phyloP scores from a whole-genome alignment of 2,329 filamentous ascomycete genomes.

The Colletotrichum echinochloae region DNA sequence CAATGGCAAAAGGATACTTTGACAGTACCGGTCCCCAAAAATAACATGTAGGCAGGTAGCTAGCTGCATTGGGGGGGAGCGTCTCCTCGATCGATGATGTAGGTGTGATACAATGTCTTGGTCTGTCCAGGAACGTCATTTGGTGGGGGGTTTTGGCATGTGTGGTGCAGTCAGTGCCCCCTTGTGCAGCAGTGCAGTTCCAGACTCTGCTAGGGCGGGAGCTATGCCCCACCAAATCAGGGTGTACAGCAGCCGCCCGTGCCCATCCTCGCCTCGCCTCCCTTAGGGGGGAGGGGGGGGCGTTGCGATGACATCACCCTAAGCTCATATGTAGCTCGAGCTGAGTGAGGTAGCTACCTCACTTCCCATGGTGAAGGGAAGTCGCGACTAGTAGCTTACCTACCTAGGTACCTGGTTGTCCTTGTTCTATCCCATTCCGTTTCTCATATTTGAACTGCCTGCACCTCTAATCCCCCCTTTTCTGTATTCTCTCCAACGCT shows the following conservation, averaged over 20 bases:
- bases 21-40: conserved; percentile 3
- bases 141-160: background rate
- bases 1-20: background rate
- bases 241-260: background rate
- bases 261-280: conserved; percentile 11
- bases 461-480: background rate
- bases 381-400: background rate
- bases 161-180: conserved; percentile 6
- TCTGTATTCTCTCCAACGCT: background rate
- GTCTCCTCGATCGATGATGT: conserved; percentile 35
- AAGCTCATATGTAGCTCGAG: conserved; percentile 27
- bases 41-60: background rate
- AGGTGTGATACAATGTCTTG: conserved; percentile 40
- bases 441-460: conserved; percentile 23
- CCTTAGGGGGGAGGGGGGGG: background rate
- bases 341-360: conserved; percentile 5
- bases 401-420: background rate
- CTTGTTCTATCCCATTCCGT: background rate
- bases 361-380: background rate
- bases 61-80: conserved; percentile 4
- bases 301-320: conserved; percentile 33
- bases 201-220: conserved; percentile 6
- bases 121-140: conserved; percentile 31
- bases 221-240: conserved; percentile 18
- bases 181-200: no score